phyloP scores from a whole-genome alignment of 1,284 basidiomycete species.

The Leccinum angustisporum region DNA sequence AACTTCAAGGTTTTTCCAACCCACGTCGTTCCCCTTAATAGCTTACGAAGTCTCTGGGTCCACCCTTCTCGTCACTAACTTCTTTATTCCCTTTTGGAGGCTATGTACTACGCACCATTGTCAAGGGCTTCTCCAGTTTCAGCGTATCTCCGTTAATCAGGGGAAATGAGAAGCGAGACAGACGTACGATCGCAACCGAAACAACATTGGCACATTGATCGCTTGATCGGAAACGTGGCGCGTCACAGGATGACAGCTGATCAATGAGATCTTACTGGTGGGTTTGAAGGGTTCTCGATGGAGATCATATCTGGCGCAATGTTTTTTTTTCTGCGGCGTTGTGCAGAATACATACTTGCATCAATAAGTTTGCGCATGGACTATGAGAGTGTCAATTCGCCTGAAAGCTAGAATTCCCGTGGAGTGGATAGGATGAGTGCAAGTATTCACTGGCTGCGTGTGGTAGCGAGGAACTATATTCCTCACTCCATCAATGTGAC shows the following conservation, averaged over 20 bases:
- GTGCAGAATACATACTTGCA: background rate
- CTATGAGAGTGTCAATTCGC: background rate
- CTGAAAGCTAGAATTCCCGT: background rate
- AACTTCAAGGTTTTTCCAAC: too few relatives aligned
- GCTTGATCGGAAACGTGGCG: conserved; percentile 1
- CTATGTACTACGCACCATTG: background rate
- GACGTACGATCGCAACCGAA: background rate
- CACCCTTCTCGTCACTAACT: background rate
- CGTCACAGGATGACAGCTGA: background rate
- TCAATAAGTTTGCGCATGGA: background rate
- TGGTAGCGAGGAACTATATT: background rate
- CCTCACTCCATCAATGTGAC: background rate
- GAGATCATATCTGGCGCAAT: background rate
- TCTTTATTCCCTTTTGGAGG: background rate
- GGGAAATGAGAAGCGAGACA: background rate
- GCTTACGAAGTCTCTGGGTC: background rate
- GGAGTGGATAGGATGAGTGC: background rate
- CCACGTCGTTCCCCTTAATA: background rate
- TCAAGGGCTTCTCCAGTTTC: background rate
- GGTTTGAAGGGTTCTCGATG: background rate
- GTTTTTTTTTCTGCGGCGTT: background rate
- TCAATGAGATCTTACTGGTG: background rate
- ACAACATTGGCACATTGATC: background rate
- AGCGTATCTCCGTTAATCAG: background rate
- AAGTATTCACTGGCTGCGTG: background rate